Evolutionary conservation across 2,329 filamentous ascomycete genomes (phyloP).

Genomic region (Metarhizium guizhouense): DNA sequence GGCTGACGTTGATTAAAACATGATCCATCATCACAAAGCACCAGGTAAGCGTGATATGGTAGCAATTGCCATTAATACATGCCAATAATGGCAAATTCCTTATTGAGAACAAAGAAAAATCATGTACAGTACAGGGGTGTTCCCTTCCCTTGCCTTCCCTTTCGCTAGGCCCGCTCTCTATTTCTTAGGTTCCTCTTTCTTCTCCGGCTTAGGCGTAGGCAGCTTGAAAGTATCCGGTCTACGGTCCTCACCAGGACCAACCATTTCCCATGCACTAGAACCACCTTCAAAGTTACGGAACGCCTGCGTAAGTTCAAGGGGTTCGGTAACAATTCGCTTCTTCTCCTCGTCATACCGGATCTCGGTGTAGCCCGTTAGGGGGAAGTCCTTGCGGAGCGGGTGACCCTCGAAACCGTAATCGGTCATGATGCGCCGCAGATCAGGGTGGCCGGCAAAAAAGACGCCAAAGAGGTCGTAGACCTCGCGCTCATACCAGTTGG

Average conservation of each 20-base stretch:
- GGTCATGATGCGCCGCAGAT: conserved; percentile 96
- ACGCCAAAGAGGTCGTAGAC: conserved; percentile 97
- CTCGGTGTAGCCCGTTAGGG: conserved; percentile 95
- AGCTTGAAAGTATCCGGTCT: conserved; percentile 83
- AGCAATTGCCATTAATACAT: not conserved
- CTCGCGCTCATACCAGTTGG: conserved; percentile 98
- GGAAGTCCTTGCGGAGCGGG: conserved; percentile 95
- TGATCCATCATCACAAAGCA: too few species aligned
- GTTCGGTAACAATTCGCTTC: conserved; percentile 98
- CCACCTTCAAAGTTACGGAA: conserved; percentile 98
- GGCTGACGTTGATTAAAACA: too few species aligned
- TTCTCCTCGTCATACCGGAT: conserved; percentile 98
- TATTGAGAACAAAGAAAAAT: conserved; percentile 3
- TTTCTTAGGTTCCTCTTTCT: conserved; percentile 87
- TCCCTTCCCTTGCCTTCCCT: not conserved
- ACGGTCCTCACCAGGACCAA: conserved; percentile 61
- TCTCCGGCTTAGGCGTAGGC: conserved; percentile 90
- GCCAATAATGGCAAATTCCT: not conserved
- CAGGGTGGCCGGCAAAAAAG: conserved; percentile 92
- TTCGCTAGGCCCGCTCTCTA: conserved; percentile 33
- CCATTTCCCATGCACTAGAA: conserved; percentile 59
- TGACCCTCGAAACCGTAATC: conserved; percentile 99
- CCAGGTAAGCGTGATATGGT: too few species aligned
- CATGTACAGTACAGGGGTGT: conserved; percentile 8
- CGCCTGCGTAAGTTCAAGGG: conserved; percentile 92